A percentile compares a stretch with the other conserved stretches of the same genome.
phyloP scores from a whole-genome alignment of 495 filamentous ascomycete species.

The Podospora fimiseda region DNA sequence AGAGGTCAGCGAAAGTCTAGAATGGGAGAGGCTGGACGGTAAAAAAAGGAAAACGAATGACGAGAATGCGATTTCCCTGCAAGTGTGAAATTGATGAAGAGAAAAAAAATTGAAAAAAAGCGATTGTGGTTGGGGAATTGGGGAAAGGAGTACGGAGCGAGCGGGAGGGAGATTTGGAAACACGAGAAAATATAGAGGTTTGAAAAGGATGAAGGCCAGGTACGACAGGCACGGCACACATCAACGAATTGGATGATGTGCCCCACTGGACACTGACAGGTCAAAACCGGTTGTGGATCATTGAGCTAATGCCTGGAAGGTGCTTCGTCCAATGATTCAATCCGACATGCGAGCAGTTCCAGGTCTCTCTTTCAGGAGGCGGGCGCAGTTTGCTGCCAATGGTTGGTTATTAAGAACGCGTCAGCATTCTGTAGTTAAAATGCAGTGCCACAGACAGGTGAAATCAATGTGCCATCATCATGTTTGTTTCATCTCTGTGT shows the following conservation, averaged over 20 bases:
- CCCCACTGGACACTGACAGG: not conserved
- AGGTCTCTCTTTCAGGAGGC: no score
- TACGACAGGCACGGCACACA: not conserved
- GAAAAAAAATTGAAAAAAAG: conserved; percentile 6
- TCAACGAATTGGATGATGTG: not conserved
- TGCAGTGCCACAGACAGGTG: not conserved
- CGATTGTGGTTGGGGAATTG: not conserved
- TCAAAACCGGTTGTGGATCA: not conserved
- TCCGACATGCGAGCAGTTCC: no score
- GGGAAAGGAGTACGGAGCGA: not conserved
- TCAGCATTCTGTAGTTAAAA: no score
- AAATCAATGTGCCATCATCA: not conserved
- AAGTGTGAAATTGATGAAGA: not conserved
- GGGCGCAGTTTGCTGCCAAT: no score
- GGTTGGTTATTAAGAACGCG: no score
- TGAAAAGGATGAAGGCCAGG: no score
- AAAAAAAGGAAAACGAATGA: conserved; percentile 6
- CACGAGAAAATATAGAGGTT: not conserved
- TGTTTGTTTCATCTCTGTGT: not conserved
- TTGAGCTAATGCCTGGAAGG: not conserved
- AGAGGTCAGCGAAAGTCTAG: conserved; percentile 14
- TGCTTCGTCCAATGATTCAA: no score
- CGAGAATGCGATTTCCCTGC: conserved; percentile 12
- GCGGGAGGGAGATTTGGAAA: not conserved
- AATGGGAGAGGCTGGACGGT: conserved; percentile 7